These are phyloP conservation scores for Gymnopilus junonius DNA, from an alignment of 768 basidiomycete species.

Conservation along the genomic window DNA sequence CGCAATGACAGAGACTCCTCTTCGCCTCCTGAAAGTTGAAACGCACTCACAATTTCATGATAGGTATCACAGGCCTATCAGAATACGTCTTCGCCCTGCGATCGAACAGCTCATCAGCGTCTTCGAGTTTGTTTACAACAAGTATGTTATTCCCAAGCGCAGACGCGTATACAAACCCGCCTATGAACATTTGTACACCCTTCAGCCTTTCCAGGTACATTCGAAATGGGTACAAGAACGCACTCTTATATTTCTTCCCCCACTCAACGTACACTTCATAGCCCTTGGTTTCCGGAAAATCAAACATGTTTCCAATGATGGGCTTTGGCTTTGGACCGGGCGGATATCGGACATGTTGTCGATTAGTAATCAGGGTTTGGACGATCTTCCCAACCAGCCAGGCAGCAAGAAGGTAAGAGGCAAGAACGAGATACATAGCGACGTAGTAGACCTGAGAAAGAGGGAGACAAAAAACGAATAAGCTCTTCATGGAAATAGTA, in stretches of 20 bases:
- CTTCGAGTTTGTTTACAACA: constrained; percentile 13
- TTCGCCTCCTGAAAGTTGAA: no score
- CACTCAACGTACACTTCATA: neutral
- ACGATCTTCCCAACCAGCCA: no score
- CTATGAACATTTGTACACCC: no score
- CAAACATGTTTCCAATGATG: constrained; percentile 27
- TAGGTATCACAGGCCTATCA: neutral
- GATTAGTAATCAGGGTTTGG: no score
- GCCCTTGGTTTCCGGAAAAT: constrained; percentile 11
- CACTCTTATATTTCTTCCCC: constrained; percentile 4
- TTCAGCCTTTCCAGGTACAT: no score
- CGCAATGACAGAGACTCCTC: no score
- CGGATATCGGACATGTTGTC: constrained; percentile 3
- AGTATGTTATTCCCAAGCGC: constrained; percentile 8
- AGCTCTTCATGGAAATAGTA: no score
- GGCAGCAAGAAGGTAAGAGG: no score
- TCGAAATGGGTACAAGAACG: neutral
- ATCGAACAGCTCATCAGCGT: constrained; percentile 14
- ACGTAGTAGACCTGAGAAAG: no score
- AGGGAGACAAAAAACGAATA: no score
- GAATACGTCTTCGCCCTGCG: constrained; percentile 13
- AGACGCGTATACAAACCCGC: neutral
- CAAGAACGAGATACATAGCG: no score
- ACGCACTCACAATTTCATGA: constrained; percentile 11
- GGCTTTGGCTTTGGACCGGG: constrained; percentile 29